Percentiles rank a stretch among this genome's conserved stretches.
phyloP scores from a whole-genome alignment of 176 grass and related monocot species.

The Eleusine coracana region DNA sequence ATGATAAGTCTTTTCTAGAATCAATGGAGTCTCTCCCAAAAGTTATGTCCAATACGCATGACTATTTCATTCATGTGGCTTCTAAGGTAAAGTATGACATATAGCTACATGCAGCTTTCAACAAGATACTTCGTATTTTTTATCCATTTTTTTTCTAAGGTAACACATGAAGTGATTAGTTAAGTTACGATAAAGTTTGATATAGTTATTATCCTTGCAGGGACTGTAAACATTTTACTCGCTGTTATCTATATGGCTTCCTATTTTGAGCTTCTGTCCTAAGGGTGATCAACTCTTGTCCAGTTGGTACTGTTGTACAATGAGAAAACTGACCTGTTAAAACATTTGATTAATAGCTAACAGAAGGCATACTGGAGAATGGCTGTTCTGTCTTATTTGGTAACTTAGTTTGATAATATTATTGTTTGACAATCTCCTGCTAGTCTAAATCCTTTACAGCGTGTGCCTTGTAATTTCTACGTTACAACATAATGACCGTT shows the following conservation, averaged over 20 bases:
- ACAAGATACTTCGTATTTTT: not conserved
- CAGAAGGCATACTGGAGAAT: not conserved
- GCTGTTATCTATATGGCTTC: not conserved
- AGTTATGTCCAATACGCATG: constrained; percentile 80
- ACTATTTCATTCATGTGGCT: constrained; percentile 87
- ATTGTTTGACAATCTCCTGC: constrained; percentile 5
- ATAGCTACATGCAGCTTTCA: not conserved
- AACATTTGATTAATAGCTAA: not conserved
- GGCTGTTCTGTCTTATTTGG: not conserved
- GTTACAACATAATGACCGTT: not conserved
- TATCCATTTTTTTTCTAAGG: constrained; percentile 8
- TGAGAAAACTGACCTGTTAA: not conserved
- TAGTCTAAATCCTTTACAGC: not conserved
- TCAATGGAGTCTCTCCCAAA: constrained; percentile 63
- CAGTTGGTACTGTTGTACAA: constrained; percentile 4
- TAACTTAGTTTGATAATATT: constrained; percentile 2
- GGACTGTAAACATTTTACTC: constrained; percentile 1
- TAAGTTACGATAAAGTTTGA: not conserved
- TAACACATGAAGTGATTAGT: constrained; percentile 20
- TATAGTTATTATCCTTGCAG: not conserved
- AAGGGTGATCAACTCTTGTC: not conserved
- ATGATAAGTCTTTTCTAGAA: constrained; percentile 45
- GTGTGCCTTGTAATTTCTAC: not conserved
- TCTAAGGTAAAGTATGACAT: constrained; percentile 62
- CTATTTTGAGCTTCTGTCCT: not conserved